Evolutionary conservation across 164 flowering plant genomes (phyloP), one percentile per base, ranked within the genome.

Genomic region (Saururus chinensis): DNA sequence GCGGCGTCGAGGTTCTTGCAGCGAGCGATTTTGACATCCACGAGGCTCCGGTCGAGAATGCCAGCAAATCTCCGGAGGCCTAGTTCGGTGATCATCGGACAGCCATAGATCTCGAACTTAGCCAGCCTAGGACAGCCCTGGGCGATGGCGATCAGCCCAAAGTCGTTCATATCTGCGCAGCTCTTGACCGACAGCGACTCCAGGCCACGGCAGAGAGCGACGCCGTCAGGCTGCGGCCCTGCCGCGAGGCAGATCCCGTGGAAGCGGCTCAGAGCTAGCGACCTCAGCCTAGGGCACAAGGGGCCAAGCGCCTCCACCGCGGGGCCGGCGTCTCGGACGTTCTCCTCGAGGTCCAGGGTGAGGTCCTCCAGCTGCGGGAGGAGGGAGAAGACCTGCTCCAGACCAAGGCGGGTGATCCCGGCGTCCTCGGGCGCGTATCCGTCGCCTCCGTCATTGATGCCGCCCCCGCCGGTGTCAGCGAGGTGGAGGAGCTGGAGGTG

Each of bases 91-190:
- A 91, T 73, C 52, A 60, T 73, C 8, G 42, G 42, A 11, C 99
- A 95, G 7, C 96, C 97, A 9, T 76, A 72, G 53, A 91, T 63
- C 58, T 86, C 88, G 54, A 91, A 86, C 74, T 79, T 83, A 1
- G 65, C 23, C 66, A 95, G 69, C 59, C 59, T 79, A 2, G 76
- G 76, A 58, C 99, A 91, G 9, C 99, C 97, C 24, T 85, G 74
- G 0, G 76, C 86, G 51, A 93, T 83, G 0, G 77, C 86, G 16
- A 83, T 78, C 80, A 95, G 73, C 16, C 84, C 80, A 69, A 78
- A 74, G 68, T 91, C 96, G 4, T 76, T 79, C 73, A 95, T 77
- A 58, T 86, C 96, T 0, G 79, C 85, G 0, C 76, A 83, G 68
- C 79, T 84, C 73, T 77, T 78, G 21, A 95, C 79, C 11, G 85